Base-by-base conservation (phyloP, 768 basidiomycete genomes). In the Amanita jacksonii region DNA sequence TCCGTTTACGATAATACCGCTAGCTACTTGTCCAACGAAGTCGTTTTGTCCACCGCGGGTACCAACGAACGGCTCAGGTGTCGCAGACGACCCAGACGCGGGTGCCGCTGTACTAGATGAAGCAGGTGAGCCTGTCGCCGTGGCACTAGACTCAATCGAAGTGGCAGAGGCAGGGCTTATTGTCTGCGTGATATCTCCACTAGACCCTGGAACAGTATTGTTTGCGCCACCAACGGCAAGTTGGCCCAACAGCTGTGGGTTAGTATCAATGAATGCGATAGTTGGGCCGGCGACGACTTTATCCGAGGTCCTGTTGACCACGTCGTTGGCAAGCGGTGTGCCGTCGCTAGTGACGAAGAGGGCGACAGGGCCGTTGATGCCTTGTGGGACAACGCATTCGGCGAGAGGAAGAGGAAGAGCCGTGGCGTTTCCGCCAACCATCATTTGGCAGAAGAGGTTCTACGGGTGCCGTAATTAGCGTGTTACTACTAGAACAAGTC, bases 301-400 rank as follows among this genome's bases (percentile, higher is more conserved):
- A 51, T 61, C 62, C 42, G 64, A 65, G 37, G 69, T 71, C 47
- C 79, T 77, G 55, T 79, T 70, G 16, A 63, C 56, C 50, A 77
- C 73, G 61, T 81, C 72, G 64, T 76, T 77, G 58, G 72, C 52
- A 23, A 90, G 64, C 1, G 85, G 81, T 50, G 79, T 74, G 43
- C 57, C 58, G 54, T 78, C 72, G 15, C 69, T 69, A 24, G 82
- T 86, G 65, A 89, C 62, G 62, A 66, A 88, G 57, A 89, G 59
- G 19, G 74, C 79, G 52, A 88, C 79, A 49, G 82, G 80, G 33
- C 88, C 87, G 58, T 83, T 77, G 58, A 88, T 66, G 43, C 74
- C 74, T 0, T 48, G 27, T 28, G 87, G 89, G 9, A 89, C 76
- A 46, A 71, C 59, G 52, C 86, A 89, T 48, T 73, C 51, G 49